Base-by-base conservation (phyloP, 2,329 filamentous ascomycete species). In the Allantophomopsis lycopodina region DNA sequence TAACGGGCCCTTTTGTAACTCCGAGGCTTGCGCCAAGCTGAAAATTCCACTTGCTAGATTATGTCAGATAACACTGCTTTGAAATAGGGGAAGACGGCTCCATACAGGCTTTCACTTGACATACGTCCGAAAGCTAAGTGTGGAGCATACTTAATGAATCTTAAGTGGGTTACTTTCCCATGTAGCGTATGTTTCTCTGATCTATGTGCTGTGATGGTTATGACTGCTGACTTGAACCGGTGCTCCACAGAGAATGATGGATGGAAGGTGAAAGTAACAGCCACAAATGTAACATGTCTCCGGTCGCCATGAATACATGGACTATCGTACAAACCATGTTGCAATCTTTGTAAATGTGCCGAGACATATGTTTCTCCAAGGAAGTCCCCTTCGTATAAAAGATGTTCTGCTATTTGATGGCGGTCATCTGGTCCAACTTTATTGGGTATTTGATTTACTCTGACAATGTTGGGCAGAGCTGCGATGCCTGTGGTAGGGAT, bases 201-300 rank as follows among this genome's bases (percentile, higher is more conserved):
- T 13, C 55, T 49, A 32, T 57, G 58, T 3, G 60, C 51, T 4
- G 56, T 57, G 2, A 63, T 62, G 15, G 55, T 56, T 16, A 69
- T 64, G 10, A 57, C 59, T 3, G 65, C 65, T 21, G 61, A 61
- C 44, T 64, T 64, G 54, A 69, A 68, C 11, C 66, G 62, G 48
- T 68, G 64, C 1, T 53, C 49, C 15, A 50, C 35, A 2, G 59
- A 61, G 36, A 63, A 52, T 4, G 60, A 53, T 0, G 65, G 61
- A 45, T 69, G 66, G 18, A 69, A 64, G n/a, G 65, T 63, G 38
- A 69, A 69, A 36, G 60, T 62, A 28, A 69, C 52, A 0, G 62
- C 66, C 4, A 66, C 57, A 39, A 70, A 69, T 42, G 66, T 66
- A 8, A 69, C 60, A 38, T 64, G 54, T 30, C 64, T 51, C 7